phyloP scores from a whole-genome alignment of 345 rosid genomes.

The Hibiscus mutabilis region DNA sequence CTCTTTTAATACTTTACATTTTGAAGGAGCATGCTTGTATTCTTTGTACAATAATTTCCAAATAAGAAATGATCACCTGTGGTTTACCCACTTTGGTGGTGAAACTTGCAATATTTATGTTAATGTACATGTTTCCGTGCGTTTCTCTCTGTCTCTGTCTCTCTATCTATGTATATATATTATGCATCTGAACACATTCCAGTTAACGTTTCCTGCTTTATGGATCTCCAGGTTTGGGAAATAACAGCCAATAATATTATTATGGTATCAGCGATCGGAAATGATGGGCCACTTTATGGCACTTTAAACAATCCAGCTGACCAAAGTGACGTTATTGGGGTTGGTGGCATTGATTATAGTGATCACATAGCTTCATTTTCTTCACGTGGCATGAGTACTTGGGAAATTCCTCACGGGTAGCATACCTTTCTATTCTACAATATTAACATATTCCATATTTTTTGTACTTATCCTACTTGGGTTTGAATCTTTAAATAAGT shows the following conservation, averaged over 20 bases:
- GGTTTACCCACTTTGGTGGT: not conserved
- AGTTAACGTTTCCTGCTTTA: constrained; percentile 5
- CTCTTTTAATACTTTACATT: not conserved
- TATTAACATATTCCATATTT: not conserved
- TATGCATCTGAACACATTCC: constrained; percentile 6
- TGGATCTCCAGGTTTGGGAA: constrained; percentile 81
- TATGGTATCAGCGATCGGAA: constrained; percentile 99
- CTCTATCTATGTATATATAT: not conserved
- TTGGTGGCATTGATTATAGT: constrained; percentile 94
- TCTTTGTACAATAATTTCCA: not conserved
- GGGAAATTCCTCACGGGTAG: constrained; percentile 99
- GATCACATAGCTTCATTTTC: constrained; percentile 98
- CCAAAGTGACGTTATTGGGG: constrained; percentile 98
- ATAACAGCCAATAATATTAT: constrained; percentile 95
- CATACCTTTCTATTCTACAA: constrained; percentile 11
- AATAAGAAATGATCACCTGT: not conserved
- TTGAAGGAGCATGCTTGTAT: not conserved
- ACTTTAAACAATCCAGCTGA: constrained; percentile 98
- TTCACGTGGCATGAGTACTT: constrained; percentile 99
- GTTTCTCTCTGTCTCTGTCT: not conserved
- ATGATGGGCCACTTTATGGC: constrained; percentile 98
- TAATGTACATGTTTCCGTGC: not conserved
- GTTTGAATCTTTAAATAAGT: not conserved
- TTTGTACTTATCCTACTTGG: not conserved
- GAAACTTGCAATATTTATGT: not conserved